A percentile compares a stretch with the other conserved stretches of the same genome.
Conservation (phyloP, 352 stramenopile species). For the Phytophthora macrochlamydospora region DNA sequence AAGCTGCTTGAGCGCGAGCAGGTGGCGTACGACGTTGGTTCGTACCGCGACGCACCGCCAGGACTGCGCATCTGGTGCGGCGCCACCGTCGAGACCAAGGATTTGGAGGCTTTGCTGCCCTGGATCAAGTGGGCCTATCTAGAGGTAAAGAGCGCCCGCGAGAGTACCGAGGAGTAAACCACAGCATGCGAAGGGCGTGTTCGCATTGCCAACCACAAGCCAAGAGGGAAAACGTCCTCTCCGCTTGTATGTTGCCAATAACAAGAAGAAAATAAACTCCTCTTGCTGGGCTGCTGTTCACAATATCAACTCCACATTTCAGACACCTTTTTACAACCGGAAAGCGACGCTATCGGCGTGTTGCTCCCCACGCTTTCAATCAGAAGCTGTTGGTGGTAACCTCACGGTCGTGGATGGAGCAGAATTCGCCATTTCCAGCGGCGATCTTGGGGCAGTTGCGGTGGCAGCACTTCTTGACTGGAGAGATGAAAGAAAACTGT, state of each 20-base stretch:
- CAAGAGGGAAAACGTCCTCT: conserved; percentile 9
- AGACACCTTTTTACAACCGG: too few relatives aligned
- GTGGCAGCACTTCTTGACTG: conserved; percentile 56
- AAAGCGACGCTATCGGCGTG: too few relatives aligned
- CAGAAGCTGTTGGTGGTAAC: conserved; percentile 13
- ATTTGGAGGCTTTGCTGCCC: conserved; percentile 97
- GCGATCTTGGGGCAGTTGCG: conserved; percentile 34
- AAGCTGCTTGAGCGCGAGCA: conserved; percentile 95
- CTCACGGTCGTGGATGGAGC: conserved; percentile 43
- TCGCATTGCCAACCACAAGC: conserved; percentile 27
- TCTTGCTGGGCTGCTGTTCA: too few relatives aligned
- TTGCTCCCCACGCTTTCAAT: not conserved
- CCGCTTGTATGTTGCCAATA: conserved; percentile 31
- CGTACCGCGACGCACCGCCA: conserved; percentile 97
- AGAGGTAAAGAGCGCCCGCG: conserved; percentile 74
- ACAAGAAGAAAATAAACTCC: conserved; percentile 1
- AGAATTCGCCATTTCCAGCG: conserved; percentile 44
- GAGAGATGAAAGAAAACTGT: conserved; percentile 1
- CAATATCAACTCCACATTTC: too few relatives aligned
- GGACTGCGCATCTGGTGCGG: conserved; percentile 99
- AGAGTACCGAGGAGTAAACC: conserved; percentile 31
- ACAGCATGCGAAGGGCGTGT: not conserved
- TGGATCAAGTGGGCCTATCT: conserved; percentile 99
- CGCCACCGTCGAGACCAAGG: conserved; percentile 98
- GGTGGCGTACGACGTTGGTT: conserved; percentile 98